Conservation (phyloP, 148 eudicot genomes). For the Tetragonia tetragonoides region DNA sequence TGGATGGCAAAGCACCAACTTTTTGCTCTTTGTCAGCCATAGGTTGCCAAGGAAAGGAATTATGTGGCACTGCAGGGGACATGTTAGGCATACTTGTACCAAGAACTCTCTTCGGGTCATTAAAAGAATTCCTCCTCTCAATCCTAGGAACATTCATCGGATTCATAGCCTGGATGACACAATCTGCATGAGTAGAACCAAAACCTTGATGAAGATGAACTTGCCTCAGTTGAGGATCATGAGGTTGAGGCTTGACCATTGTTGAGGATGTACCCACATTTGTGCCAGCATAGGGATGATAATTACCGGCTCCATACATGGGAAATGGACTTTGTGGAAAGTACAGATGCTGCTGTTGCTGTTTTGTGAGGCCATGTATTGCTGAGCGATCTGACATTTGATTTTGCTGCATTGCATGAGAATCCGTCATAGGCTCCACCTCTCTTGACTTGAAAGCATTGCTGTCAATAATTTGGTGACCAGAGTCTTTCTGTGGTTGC, state of each 20-base stretch:
- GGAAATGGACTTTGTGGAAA: slow-evolving; percentile 66
- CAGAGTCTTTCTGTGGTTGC: slow-evolving; percentile 36
- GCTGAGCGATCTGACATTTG: slow-evolving; percentile 46
- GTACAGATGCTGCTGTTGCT: slow-evolving; percentile 72
- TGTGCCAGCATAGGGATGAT: slow-evolving; percentile 44
- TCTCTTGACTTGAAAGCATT: slow-evolving; percentile 30
- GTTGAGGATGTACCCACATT: slow-evolving; percentile 44
- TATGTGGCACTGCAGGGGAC: slow-evolving; percentile 40
- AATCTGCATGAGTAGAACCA: slow-evolving; percentile 41
- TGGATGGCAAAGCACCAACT: slow-evolving; percentile 39
- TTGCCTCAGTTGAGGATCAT: slow-evolving; percentile 53
- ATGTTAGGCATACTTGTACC: slow-evolving; percentile 38
- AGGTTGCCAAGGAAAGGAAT: slow-evolving; percentile 52
- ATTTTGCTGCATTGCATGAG: slow-evolving; percentile 50
- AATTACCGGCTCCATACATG: slow-evolving; percentile 53
- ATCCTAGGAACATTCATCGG: slow-evolving; percentile 38
- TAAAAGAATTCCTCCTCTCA: slow-evolving; percentile 43
- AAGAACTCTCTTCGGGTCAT: slow-evolving; percentile 46
- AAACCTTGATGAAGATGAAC: slow-evolving; percentile 53
- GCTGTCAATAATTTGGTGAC: slow-evolving; percentile 37
- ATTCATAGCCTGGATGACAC: slow-evolving; percentile 42
- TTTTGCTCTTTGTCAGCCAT: slow-evolving; percentile 45
- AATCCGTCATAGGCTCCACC: slow-evolving; percentile 37
- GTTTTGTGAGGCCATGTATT: slow-evolving; percentile 61
- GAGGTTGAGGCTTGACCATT: slow-evolving; percentile 50